Evolutionary conservation across 2,329 filamentous ascomycete species (phyloP).

Genomic region (Epichloe coenophiala): DNA sequence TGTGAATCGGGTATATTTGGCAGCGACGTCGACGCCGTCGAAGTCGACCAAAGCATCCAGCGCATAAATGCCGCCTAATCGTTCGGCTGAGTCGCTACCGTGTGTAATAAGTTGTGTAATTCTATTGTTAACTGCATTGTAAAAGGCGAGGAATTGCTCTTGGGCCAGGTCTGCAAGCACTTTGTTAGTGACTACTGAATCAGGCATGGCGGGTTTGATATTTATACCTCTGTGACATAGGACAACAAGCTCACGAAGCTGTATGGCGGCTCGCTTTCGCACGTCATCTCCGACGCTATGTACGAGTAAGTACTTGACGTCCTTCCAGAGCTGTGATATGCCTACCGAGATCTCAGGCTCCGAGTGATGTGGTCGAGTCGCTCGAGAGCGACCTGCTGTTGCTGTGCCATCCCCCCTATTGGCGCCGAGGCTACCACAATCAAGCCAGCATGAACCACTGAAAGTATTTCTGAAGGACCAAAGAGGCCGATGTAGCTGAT

Average conservation of each 20-base stretch:
- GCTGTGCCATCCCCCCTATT: conserved; percentile 25
- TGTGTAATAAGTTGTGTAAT: conserved; percentile 62
- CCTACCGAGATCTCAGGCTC: conserved; percentile 42
- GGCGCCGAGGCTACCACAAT: conserved; percentile 11
- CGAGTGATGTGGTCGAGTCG: conserved; percentile 40
- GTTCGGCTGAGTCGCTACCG: conserved; percentile 74
- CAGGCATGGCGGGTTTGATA: background rate
- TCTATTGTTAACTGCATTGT: conserved; percentile 41
- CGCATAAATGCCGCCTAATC: conserved; percentile 82
- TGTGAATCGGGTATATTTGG: conserved; percentile 89
- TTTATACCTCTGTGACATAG: conserved; percentile 39
- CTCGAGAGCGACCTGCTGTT: conserved; percentile 40
- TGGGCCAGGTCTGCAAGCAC: conserved; percentile 52
- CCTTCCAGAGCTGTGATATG: background rate
- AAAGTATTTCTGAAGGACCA: background rate
- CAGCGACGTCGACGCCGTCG: conserved; percentile 82
- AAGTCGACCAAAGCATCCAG: conserved; percentile 91
- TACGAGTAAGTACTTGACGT: conserved; percentile 7
- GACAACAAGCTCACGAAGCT: conserved; percentile 41
- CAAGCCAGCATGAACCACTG: conserved; percentile 16
- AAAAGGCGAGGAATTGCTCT: conserved; percentile 58
- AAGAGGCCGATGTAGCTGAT: background rate
- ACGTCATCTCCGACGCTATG: conserved; percentile 30
- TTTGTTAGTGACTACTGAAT: background rate
- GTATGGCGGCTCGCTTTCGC: conserved; percentile 37